Percentiles rank a stretch among this genome's conserved stretches.
Conservation (phyloP, 2,329 filamentous ascomycete species). For the Emericellopsis atlantica region DNA sequence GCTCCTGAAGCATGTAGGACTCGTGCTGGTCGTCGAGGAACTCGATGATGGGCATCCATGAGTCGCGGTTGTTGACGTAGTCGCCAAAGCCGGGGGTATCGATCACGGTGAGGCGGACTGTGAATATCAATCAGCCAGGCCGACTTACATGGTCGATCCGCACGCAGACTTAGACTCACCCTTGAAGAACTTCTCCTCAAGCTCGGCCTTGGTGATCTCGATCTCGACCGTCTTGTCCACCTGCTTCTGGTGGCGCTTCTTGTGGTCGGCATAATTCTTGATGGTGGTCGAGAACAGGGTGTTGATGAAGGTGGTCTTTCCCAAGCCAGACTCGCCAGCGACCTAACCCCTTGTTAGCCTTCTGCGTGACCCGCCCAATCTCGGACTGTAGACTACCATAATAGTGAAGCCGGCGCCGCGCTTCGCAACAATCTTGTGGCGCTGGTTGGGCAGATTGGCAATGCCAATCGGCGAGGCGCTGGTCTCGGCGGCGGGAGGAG, state of each 20-base stretch:
- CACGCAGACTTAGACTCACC: conserved; percentile 39
- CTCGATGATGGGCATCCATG: conserved; percentile 99
- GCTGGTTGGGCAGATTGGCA: conserved; percentile 62
- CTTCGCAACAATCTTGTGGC: conserved; percentile 64
- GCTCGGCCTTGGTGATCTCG: conserved; percentile 98
- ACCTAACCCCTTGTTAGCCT: conserved; percentile 42
- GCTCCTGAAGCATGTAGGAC: conserved; percentile 99
- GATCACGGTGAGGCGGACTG: conserved; percentile 96
- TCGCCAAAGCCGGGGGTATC: conserved; percentile 98
- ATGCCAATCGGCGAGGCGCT: conserved; percentile 60
- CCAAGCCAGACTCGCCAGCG: conserved; percentile 93
- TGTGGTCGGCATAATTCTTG: conserved; percentile 99
- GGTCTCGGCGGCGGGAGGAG: conserved; percentile 33
- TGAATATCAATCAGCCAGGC: conserved; percentile 5
- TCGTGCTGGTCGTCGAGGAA: conserved; percentile 99
- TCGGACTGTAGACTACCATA: conserved; percentile 54
- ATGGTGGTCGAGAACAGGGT: conserved; percentile 99
- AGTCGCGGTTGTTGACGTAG: conserved; percentile 99
- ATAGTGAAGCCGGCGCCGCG: conserved; percentile 98
- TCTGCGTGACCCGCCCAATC: background rate
- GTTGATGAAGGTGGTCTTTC: conserved; percentile 99
- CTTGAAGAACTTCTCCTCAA: conserved; percentile 99
- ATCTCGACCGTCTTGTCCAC: conserved; percentile 99
- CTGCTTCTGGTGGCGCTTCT: conserved; percentile 98
- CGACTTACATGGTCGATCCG: background rate